phyloP scores from a whole-genome alignment of 345 rosid species.

The Carallia brachiata region DNA sequence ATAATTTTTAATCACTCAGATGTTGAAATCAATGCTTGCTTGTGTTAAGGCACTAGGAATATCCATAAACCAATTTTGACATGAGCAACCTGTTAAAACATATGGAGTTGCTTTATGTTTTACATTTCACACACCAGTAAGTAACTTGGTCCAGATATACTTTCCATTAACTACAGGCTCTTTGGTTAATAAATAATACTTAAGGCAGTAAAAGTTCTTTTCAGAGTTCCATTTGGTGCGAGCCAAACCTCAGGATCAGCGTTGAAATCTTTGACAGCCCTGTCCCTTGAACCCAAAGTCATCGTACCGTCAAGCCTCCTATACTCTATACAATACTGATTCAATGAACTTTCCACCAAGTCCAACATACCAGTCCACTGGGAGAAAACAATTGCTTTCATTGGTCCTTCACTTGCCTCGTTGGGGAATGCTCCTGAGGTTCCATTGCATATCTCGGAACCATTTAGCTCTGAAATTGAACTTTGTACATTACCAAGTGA shows the following conservation, averaged over 20 bases:
- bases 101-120: not conserved
- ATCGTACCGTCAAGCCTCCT: slow-evolving; percentile 95
- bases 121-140: not conserved
- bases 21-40: too few species aligned
- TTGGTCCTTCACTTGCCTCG: slow-evolving; percentile 41
- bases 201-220: not conserved
- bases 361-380: slow-evolving; percentile 97
- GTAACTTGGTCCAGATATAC: not conserved
- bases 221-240: slow-evolving; percentile 2
- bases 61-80: not conserved
- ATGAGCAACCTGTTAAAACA: not conserved
- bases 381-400: slow-evolving; percentile 80
- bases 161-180: not conserved
- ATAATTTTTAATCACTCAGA: slow-evolving; percentile 16
- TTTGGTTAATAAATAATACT: not conserved
- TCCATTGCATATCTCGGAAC: slow-evolving; percentile 29
- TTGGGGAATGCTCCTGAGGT: slow-evolving; percentile 30
- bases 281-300: slow-evolving; percentile 72
- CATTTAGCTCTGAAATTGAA: slow-evolving; percentile 32
- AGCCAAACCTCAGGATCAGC: slow-evolving; percentile 63
- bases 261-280: slow-evolving; percentile 83
- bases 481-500: slow-evolving; percentile 38
- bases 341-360: slow-evolving; percentile 62
- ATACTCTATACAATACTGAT: slow-evolving; percentile 43
- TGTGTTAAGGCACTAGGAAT: too few species aligned